phyloP scores from a whole-genome alignment of 73 alveolate species.

The Paramecium pentaurelia region DNA sequence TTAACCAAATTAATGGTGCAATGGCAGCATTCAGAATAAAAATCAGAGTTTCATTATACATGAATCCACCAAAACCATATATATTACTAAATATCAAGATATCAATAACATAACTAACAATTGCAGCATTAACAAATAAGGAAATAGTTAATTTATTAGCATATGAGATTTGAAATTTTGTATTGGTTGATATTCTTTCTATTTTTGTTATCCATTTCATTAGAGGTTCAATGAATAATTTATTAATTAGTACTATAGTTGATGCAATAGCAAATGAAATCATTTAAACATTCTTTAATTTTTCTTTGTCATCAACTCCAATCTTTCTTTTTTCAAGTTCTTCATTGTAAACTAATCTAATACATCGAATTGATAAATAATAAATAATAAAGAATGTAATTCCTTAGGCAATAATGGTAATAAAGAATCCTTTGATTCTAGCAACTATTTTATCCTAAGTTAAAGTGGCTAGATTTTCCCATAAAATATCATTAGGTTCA shows the following conservation, averaged over 20 bases:
- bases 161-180: conserved; percentile 38
- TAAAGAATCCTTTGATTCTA: conserved; percentile 11
- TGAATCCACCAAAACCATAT: conserved; percentile 60
- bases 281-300: not conserved
- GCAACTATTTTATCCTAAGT: conserved; percentile 41
- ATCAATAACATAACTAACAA: conserved; percentile 33
- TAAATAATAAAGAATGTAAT: not conserved
- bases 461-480: conserved; percentile 33
- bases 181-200: conserved; percentile 56
- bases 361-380: not conserved
- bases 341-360: not conserved
- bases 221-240: not conserved
- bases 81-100: conserved; percentile 43
- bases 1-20: conserved; percentile 49
- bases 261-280: not conserved
- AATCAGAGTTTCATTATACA: conserved; percentile 46
- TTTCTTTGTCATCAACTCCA: not conserved
- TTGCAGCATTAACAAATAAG: conserved; percentile 56
- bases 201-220: not conserved
- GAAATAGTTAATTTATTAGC: conserved; percentile 48
- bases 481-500: conserved; percentile 58
- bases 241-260: not conserved
- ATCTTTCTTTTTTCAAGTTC: not conserved
- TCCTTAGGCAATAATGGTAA: not conserved
- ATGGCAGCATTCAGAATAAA: conserved; percentile 47